Evolutionary conservation across 169 alveolate species (phyloP), one percentile per base, ranked within the genome.

Genomic region (Babesia gibsoni): DNA sequence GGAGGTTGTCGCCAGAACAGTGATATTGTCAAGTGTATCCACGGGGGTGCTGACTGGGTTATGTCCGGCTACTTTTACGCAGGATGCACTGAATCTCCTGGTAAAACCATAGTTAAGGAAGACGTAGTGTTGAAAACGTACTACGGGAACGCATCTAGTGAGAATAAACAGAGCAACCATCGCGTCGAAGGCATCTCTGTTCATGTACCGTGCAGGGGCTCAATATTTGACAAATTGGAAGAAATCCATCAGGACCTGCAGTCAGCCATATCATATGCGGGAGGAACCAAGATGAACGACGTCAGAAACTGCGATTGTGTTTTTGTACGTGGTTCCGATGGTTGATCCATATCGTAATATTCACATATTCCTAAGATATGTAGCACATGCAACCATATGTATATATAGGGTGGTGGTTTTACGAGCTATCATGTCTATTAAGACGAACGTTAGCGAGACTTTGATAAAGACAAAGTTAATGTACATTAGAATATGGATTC

Each of bases 1-100:
- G 99, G 99, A 14, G 99, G 99, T 29, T 91, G 93, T 32, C 88
- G 90, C 66, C 79, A 75, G 45, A 89, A 95, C 5, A 98, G 98
- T 10, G 96, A 96, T 75, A 92, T 96, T 57, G 92, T 93, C 46
- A 95, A 96, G 89, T 96, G 92, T 20, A 37, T 73, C 75, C 93
- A 54, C 89, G 90, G 92, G 39, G 98, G 98, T 29, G 98, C 97
- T 30, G 91, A 91, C 72, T 78, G 93, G 54, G 98, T 95, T 20
- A 95, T 95, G 98, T 77, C 91, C 22, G 98, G 98, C 7, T 90
- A 91, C 48, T 74, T 93, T 52, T 73, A 93, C 50, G 94, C 97
- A 6, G 97, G 98, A 14, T 93, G 95, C 49, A 92, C 84, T 48
- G 98, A 96, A 82, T 82, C 96, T 23, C 97, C 98, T 16, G 98